Conservation (phyloP, 371 early-diverging fungal genomes). For the Circinella minor region DNA sequence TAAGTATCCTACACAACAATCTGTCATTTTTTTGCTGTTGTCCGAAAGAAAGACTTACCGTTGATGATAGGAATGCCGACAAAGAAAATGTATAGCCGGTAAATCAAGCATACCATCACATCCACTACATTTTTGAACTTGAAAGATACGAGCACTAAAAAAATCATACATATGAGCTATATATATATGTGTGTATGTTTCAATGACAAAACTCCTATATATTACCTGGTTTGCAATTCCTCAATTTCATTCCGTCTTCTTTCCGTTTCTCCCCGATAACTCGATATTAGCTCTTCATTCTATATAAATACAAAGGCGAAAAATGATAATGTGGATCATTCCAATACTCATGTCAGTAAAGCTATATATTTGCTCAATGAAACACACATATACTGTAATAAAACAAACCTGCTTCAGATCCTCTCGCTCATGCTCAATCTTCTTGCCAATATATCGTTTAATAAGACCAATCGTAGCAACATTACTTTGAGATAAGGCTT, state of each 20-base stretch:
- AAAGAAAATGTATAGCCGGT: conserved; percentile 91
- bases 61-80: conserved; percentile 93
- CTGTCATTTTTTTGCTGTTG: too few species aligned
- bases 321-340: not conserved
- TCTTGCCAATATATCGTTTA: conserved; percentile 77
- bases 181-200: too few species aligned
- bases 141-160: conserved; percentile 76
- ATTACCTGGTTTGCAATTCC: conserved; percentile 73
- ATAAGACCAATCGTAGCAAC: conserved; percentile 87
- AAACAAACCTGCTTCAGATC: conserved; percentile 64
- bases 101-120: conserved; percentile 87
- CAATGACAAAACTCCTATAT: too few species aligned
- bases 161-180: too few species aligned
- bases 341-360: not conserved
- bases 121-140: conserved; percentile 83
- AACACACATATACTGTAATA: not conserved
- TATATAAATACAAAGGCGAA: conserved; percentile 11
- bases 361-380: not conserved
- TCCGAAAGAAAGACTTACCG: conserved; percentile 47
- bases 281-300: conserved; percentile 67
- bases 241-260: conserved; percentile 80
- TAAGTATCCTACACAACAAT: not conserved
- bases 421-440: conserved; percentile 73
- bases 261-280: conserved; percentile 82
- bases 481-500: conserved; percentile 81